These are phyloP conservation scores for Favolaschia claudopus DNA, from an alignment of 768 basidiomycete species.

Conservation along the genomic window DNA sequence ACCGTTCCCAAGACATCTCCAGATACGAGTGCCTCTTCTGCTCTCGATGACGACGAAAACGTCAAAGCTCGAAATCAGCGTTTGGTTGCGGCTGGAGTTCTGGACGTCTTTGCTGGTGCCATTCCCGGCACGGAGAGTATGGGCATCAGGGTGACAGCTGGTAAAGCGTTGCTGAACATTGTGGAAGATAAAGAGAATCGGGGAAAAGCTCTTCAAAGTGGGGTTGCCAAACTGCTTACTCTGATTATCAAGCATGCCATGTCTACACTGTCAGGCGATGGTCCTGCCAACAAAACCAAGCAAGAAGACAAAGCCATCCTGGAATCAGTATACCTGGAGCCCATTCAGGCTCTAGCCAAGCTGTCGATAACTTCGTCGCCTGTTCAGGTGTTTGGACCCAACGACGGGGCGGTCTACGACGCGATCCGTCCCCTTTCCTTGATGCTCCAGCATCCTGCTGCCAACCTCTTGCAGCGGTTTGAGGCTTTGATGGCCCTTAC, in stretches of 20 bases:
- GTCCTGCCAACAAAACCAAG: conserved; percentile 33
- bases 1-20: conserved; percentile 39
- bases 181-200: conserved; percentile 82
- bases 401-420: conserved; percentile 78
- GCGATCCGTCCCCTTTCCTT: conserved; percentile 83
- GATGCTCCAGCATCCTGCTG: conserved; percentile 72
- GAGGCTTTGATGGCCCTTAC: conserved; percentile 97
- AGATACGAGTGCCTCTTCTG: conserved; percentile 37
- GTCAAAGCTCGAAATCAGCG: conserved; percentile 68
- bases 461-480: conserved; percentile 84
- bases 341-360: conserved; percentile 92
- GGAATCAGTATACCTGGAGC: conserved; percentile 57
- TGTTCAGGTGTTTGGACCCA: conserved; percentile 88
- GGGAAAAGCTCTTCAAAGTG: conserved; percentile 77
- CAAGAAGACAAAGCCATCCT: conserved; percentile 36
- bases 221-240: conserved; percentile 74
- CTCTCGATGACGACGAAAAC: conserved; percentile 69
- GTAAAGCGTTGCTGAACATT: conserved; percentile 71
- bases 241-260: conserved; percentile 61
- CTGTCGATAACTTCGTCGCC: conserved; percentile 93
- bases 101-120: conserved; percentile 67
- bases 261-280: too few relatives aligned
- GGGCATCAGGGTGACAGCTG: conserved; percentile 64
- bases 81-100: conserved; percentile 66
- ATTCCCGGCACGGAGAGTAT: conserved; percentile 67